Base-by-base conservation (phyloP, 495 filamentous ascomycete species). In the Chaetomium tenue region DNA sequence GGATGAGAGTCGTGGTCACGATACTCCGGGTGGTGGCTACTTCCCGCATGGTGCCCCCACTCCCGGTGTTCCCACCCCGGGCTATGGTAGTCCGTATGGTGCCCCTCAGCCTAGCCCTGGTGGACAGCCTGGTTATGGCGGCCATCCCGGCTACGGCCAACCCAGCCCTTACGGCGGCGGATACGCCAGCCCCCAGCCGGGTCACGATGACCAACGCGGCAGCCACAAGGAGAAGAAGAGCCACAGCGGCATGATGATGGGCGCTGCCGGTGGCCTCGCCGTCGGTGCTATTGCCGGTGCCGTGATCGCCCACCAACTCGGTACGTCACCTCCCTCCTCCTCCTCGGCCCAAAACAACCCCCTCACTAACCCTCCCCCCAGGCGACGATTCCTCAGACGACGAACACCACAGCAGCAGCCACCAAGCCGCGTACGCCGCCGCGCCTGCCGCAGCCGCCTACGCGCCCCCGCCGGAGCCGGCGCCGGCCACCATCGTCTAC, bases 271-370 rank as follows among this genome's bases (percentile, higher is more conserved):
- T 42, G 86, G 84, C 56, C 65, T 86, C 50, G 86, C 83, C 0
- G 76, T 83, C 6, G 86, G 86, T 59, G 79, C 79, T 48, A 71
- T 83, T 53, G 86, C 78, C 20, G 86, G 85, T 25, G 87, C 84
- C 2, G 63, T 87, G 20, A 65, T 87, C 46, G 81, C 77, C 22
- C 77, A 86, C 66, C 84, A 82, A 26, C 67, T 83, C 16, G 71
- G 84, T 86, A 76, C 60, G 80, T 75, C 22, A 26, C 18, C 44
- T 12, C 8, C 22, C 23, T 11, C 50, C 22, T 33, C 18, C n/a
- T n/a, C 18, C 5, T 28, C 12, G 12, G n/a, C 5, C 26, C 26
- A 18, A 12, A 28, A 13, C 3, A 30, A 2, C 3, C 7, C 11
- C 1, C 2, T 5, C 18, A 5, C 28, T 20, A 20, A 51, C 30